Percentiles rank a stretch among this genome's conserved stretches.
phyloP scores from a whole-genome alignment of 2,329 filamentous ascomycete species.

The Dactylellina parvicollis region DNA sequence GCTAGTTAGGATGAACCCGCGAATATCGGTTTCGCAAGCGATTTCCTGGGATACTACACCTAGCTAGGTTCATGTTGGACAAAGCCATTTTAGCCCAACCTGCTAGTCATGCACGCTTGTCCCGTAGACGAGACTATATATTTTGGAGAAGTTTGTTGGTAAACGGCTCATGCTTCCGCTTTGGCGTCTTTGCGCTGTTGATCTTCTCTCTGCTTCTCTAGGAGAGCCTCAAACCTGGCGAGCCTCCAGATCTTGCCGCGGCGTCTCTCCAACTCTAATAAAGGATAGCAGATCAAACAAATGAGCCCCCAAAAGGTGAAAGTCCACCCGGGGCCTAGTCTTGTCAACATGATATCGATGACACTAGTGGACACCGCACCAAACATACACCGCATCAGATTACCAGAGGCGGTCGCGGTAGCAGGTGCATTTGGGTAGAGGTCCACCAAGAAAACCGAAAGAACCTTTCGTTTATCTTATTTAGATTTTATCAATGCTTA shows the following conservation, averaged over 20 bases:
- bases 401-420: conserved; percentile 72
- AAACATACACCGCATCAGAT: conserved; percentile 71
- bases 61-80: too few relatives aligned
- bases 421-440: conserved; percentile 71
- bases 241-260: conserved; percentile 67
- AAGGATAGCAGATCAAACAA: conserved; percentile 65
- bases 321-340: conserved; percentile 71
- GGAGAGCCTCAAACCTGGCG: conserved; percentile 60
- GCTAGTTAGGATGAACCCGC: too few relatives aligned
- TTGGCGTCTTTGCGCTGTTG: conserved; percentile 4
- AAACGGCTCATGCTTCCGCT: not conserved
- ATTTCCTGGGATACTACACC: too few relatives aligned
- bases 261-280: conserved; percentile 66
- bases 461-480: conserved; percentile 9
- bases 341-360: conserved; percentile 69
- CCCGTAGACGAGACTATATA: not conserved
- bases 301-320: conserved; percentile 70
- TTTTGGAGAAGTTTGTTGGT: not conserved
- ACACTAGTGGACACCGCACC: conserved; percentile 70
- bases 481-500: not conserved
- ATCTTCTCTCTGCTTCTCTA: conserved; percentile 25
- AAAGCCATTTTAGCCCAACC: too few relatives aligned
- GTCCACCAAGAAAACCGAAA: conserved; percentile 73
- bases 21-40: too few relatives aligned
- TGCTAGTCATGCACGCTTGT: too few relatives aligned